Conservation (phyloP, 352 stramenopile genomes). For the Phytophthora tentaculata region DNA sequence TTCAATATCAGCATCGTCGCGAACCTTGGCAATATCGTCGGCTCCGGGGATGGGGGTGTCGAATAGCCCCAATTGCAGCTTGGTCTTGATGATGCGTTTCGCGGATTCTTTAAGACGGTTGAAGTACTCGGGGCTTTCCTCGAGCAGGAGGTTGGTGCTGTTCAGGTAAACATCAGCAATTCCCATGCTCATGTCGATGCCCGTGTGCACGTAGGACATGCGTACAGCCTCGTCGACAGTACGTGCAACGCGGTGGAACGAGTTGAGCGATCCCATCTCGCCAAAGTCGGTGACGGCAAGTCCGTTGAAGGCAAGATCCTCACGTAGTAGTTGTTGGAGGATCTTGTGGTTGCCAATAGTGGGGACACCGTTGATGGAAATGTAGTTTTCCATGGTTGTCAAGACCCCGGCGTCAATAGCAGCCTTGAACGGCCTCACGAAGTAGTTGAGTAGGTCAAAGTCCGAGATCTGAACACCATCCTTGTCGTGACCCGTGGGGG, state of each 20-base stretch:
- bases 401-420: slow-evolving; percentile 71
- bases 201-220: slow-evolving; percentile 67
- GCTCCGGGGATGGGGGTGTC: slow-evolving; percentile 52
- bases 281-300: slow-evolving; percentile 89
- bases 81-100: slow-evolving; percentile 68
- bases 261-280: slow-evolving; percentile 86
- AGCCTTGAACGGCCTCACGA: slow-evolving; percentile 73
- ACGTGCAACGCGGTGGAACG: slow-evolving; percentile 50
- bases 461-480: slow-evolving; percentile 64
- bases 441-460: slow-evolving; percentile 81
- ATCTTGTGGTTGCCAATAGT: slow-evolving; percentile 79
- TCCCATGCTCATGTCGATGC: slow-evolving; percentile 92
- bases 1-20: slow-evolving; percentile 45
- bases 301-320: slow-evolving; percentile 80
- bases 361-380: slow-evolving; percentile 89
- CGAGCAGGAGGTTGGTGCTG: slow-evolving; percentile 43
- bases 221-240: slow-evolving; percentile 50
- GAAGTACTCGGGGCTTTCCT: slow-evolving; percentile 40
- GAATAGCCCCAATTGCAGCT: slow-evolving; percentile 66
- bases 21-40: slow-evolving; percentile 49
- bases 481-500: slow-evolving; percentile 76
- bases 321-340: slow-evolving; percentile 71
- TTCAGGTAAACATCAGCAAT: slow-evolving; percentile 43
- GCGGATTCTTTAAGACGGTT: slow-evolving; percentile 62
- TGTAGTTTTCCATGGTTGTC: slow-evolving; percentile 93